phyloP scores from a whole-genome alignment of 1,284 basidiomycete species.

The Kwoniella shivajii region DNA sequence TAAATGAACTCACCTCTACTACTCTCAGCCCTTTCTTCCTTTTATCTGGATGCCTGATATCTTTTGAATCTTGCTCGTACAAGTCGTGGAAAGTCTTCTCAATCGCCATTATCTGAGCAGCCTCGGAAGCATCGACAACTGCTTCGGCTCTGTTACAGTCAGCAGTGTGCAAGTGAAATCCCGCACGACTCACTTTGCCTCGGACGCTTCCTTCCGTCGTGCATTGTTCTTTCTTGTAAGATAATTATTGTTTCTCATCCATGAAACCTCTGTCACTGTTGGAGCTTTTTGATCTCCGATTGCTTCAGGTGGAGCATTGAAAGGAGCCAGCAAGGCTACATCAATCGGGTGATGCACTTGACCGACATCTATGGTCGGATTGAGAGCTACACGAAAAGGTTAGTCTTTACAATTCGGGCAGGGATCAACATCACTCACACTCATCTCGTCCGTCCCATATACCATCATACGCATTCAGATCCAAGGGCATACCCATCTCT shows the following conservation, averaged over 20 bases:
- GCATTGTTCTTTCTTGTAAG: constrained; percentile 60
- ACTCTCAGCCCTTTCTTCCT: constrained; percentile 76
- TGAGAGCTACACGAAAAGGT: constrained; percentile 60
- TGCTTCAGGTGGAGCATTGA: constrained; percentile 19
- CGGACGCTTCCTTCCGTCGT: constrained; percentile 25
- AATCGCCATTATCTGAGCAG: constrained; percentile 78
- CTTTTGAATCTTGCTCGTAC: constrained; percentile 61
- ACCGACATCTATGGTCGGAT: constrained; percentile 72
- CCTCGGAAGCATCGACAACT: constrained; percentile 71
- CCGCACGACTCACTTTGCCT: constrained; percentile 13
- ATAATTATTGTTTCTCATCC: constrained; percentile 87
- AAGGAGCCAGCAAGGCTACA: constrained; percentile 38
- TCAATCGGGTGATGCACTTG: constrained; percentile 44
- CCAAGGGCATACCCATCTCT: constrained; percentile 91
- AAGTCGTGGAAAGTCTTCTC: constrained; percentile 75
- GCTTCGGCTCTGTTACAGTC: constrained; percentile 51
- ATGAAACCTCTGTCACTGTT: constrained; percentile 66
- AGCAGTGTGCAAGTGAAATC: not conserved
- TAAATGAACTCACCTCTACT: constrained; percentile 61
- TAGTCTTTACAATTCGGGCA: constrained; percentile 57
- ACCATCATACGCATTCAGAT: constrained; percentile 76
- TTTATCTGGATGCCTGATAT: constrained; percentile 64
- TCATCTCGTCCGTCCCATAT: constrained; percentile 79
- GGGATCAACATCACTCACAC: constrained; percentile 56
- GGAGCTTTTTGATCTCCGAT: constrained; percentile 23